A percentile compares a stretch with the other conserved stretches of the same genome.
phyloP scores from a whole-genome alignment of 371 early-diverging fungal genomes.

The Mortierella sp. region DNA sequence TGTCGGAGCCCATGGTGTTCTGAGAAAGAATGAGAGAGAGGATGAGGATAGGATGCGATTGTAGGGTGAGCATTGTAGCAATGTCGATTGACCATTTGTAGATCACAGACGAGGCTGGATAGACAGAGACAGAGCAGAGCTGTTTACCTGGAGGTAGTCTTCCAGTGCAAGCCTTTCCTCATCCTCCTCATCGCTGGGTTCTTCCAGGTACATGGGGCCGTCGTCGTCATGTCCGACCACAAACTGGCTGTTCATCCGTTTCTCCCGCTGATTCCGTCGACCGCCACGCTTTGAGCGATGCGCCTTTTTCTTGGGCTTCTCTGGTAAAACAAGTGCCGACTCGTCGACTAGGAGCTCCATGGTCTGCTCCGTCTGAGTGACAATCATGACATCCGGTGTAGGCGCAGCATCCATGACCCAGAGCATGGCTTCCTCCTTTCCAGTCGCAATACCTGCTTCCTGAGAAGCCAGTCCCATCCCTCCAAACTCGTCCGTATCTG shows the following conservation, averaged over 20 bases:
- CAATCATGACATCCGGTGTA: constrained; percentile 14
- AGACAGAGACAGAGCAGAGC: neutral
- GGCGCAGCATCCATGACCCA: constrained; percentile 30
- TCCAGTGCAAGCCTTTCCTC: constrained; percentile 35
- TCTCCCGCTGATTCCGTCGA: constrained; percentile 34
- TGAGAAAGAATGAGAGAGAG: constrained; percentile 1
- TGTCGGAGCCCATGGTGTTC: constrained; percentile 35
- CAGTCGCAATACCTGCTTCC: neutral
- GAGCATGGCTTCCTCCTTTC: constrained; percentile 6
- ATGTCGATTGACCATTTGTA: neutral
- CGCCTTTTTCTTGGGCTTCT: constrained; percentile 50
- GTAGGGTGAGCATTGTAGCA: neutral
- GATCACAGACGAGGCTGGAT: neutral
- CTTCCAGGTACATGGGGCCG: constrained; percentile 43
- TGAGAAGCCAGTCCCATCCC: constrained; percentile 9
- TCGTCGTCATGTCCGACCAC: constrained; percentile 47
- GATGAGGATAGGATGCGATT: neutral
- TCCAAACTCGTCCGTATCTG: neutral
- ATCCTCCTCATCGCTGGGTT: constrained; percentile 39
- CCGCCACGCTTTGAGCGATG: constrained; percentile 57
- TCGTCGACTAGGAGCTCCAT: neutral
- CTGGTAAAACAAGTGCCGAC: constrained; percentile 7
- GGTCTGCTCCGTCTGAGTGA: neutral
- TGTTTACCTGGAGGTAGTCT: constrained; percentile 47
- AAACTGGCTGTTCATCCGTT: constrained; percentile 29